Percentiles rank a stretch among this genome's conserved stretches.
These are phyloP conservation scores for Ophiobolus disseminans DNA, from an alignment of 2,329 filamentous ascomycete genomes.

Conservation along the genomic window DNA sequence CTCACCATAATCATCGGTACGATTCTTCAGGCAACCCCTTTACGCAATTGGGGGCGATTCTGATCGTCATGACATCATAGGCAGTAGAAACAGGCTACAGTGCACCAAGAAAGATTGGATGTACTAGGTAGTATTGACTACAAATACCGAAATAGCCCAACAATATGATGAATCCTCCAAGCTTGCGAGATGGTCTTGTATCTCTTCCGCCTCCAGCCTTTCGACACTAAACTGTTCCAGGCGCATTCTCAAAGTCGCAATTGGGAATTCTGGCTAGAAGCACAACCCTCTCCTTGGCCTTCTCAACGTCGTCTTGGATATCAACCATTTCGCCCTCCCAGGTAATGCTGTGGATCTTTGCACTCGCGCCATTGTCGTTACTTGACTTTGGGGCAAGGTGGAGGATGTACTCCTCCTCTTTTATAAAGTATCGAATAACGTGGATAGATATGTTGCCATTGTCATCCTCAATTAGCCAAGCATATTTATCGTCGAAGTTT, in stretches of 20 bases:
- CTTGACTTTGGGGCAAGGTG: slow-evolving; percentile 12
- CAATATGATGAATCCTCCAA: slow-evolving; percentile 8
- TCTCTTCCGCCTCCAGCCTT: slow-evolving; percentile 9
- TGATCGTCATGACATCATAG: too few relatives aligned
- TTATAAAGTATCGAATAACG: slow-evolving; percentile 9
- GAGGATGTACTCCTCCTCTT: slow-evolving; percentile 10
- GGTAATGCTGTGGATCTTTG: slow-evolving; percentile 12
- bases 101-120: slow-evolving; percentile 3
- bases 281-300: slow-evolving; percentile 9
- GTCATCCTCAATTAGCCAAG: slow-evolving; percentile 11
- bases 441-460: slow-evolving; percentile 14
- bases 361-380: slow-evolving; percentile 9
- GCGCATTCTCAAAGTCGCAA: slow-evolving; percentile 9
- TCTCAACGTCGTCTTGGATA: slow-evolving; percentile 9
- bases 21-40: too few relatives aligned
- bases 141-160: slow-evolving; percentile 5
- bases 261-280: slow-evolving; percentile 8
- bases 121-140: slow-evolving; percentile 1
- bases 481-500: slow-evolving; percentile 13
- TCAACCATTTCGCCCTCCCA: slow-evolving; percentile 8
- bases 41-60: too few relatives aligned
- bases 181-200: slow-evolving; percentile 10
- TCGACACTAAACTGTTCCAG: slow-evolving; percentile 4
- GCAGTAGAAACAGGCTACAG: slow-evolving; percentile 5
- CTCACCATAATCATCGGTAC: too few relatives aligned